Conservation (phyloP, 2,329 filamentous ascomycete species). For the Dothiorella sarmentorum region DNA sequence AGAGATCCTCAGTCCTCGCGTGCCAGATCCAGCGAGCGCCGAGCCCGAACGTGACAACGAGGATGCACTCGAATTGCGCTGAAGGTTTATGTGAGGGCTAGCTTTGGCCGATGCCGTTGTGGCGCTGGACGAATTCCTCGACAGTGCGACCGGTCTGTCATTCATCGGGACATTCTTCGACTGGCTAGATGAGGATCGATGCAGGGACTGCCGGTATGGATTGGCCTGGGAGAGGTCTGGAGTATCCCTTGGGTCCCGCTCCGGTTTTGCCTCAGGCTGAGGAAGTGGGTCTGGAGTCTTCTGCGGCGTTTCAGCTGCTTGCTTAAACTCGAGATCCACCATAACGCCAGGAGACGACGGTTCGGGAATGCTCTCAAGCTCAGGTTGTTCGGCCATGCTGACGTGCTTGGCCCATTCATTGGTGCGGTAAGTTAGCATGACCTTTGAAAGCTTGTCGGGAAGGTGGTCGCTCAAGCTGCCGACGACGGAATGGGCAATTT, state of each 20-base stretch:
- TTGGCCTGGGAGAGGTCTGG: slow-evolving; percentile 19
- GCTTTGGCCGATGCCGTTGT: background rate
- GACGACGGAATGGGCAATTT: slow-evolving; percentile 13
- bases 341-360: slow-evolving; percentile 42
- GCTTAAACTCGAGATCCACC: slow-evolving; percentile 39
- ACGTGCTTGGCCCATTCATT: slow-evolving; percentile 97
- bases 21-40: background rate
- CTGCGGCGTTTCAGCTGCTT: slow-evolving; percentile 45
- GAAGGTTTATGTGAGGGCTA: background rate
- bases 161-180: slow-evolving; percentile 7
- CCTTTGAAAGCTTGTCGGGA: slow-evolving; percentile 67
- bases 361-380: slow-evolving; percentile 58
- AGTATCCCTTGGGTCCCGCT: slow-evolving; percentile 25
- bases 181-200: slow-evolving; percentile 26
- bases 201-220: slow-evolving; percentile 23
- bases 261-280: slow-evolving; percentile 22
- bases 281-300: background rate
- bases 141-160: background rate
- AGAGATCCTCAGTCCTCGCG: slow-evolving; percentile 4
- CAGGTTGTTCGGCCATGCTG: slow-evolving; percentile 69
- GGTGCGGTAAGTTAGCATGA: slow-evolving; percentile 80
- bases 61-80: slow-evolving; percentile 1
- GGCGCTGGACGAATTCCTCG: slow-evolving; percentile 4
- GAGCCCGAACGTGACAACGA: slow-evolving; percentile 5
- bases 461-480: slow-evolving; percentile 49